A percentile compares a stretch with the other conserved stretches of the same genome.
These are phyloP conservation scores for Geranium incanum DNA, from an alignment of 441 rosid genomes.

Conservation along the genomic window DNA sequence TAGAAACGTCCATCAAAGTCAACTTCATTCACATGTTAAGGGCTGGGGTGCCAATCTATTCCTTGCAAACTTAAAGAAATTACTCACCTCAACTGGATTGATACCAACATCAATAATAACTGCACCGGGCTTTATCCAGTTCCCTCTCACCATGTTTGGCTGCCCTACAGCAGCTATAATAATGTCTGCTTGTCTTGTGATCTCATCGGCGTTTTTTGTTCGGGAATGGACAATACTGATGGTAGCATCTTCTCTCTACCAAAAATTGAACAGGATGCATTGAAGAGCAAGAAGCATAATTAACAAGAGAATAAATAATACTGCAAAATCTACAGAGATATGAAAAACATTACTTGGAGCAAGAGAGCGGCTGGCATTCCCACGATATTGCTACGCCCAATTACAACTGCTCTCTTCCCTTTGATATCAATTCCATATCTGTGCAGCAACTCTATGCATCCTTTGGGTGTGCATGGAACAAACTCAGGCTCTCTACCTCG, in stretches of 20 bases:
- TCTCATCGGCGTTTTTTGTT: constrained; percentile 68
- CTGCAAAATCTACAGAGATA: not conserved
- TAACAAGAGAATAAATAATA: not conserved
- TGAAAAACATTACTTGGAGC: constrained; percentile 47
- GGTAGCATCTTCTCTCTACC: constrained; percentile 78
- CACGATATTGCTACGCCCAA: constrained; percentile 87
- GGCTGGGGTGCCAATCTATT: no score
- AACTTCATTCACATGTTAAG: no score
- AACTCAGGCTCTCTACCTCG: constrained; percentile 77
- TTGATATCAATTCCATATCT: constrained; percentile 62
- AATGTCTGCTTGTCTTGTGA: constrained; percentile 68
- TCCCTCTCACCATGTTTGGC: constrained; percentile 74
- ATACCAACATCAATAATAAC: constrained; percentile 83
- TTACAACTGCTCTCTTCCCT: constrained; percentile 79
- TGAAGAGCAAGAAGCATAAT: not conserved
- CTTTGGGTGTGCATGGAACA: constrained; percentile 86
- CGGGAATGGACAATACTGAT: constrained; percentile 67
- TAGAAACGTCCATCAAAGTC: no score
- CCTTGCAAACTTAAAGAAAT: no score
- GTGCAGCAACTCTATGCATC: constrained; percentile 76
- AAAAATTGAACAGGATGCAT: constrained; percentile 1
- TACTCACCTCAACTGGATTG: constrained; percentile 12
- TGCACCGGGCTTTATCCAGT: constrained; percentile 87
- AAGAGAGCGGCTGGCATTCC: constrained; percentile 89
- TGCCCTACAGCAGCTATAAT: constrained; percentile 72